A percentile compares a stretch with the other conserved stretches of the same genome.
These are phyloP conservation scores for Carallia pectinifolia DNA, from an alignment of 345 rosid genomes.

Conservation along the genomic window DNA sequence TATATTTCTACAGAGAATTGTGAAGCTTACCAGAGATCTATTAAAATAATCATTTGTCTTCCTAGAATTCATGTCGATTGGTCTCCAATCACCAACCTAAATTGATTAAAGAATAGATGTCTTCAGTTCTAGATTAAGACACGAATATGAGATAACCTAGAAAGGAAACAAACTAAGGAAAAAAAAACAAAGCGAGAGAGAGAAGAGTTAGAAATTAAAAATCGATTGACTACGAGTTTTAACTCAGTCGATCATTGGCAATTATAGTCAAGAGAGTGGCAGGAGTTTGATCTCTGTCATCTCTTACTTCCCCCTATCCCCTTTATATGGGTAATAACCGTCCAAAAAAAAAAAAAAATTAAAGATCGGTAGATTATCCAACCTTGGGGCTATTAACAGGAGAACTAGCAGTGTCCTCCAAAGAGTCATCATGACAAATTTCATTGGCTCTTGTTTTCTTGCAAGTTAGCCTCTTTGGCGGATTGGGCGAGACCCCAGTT, in stretches of 20 bases:
- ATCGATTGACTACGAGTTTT: no score
- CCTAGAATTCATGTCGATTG: constrained; percentile 37
- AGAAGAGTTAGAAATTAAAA: no score
- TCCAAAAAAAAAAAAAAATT: no score
- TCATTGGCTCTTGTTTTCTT: constrained; percentile 53
- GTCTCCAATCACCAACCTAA: constrained; percentile 51
- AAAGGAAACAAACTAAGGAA: neutral
- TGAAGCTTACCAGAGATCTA: constrained; percentile 39
- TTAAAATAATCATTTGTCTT: constrained; percentile 35
- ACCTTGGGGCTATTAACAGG: constrained; percentile 85
- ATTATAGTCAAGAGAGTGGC: no score
- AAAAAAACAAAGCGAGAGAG: no score
- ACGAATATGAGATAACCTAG: neutral
- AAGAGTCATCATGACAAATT: constrained; percentile 61
- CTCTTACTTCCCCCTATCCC: no score
- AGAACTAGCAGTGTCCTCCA: constrained; percentile 94
- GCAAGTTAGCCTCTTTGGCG: constrained; percentile 42
- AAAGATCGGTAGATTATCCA: neutral
- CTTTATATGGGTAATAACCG: no score
- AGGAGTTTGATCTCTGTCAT: no score
- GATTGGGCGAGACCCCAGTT: constrained; percentile 1
- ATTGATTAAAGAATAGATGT: constrained; percentile 12
- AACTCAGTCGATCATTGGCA: no score
- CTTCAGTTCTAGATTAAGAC: no score
- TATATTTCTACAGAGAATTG: neutral